These are phyloP conservation scores for Pythium aristosporum DNA, from an alignment of 352 stramenopile genomes.

Conservation along the genomic window DNA sequence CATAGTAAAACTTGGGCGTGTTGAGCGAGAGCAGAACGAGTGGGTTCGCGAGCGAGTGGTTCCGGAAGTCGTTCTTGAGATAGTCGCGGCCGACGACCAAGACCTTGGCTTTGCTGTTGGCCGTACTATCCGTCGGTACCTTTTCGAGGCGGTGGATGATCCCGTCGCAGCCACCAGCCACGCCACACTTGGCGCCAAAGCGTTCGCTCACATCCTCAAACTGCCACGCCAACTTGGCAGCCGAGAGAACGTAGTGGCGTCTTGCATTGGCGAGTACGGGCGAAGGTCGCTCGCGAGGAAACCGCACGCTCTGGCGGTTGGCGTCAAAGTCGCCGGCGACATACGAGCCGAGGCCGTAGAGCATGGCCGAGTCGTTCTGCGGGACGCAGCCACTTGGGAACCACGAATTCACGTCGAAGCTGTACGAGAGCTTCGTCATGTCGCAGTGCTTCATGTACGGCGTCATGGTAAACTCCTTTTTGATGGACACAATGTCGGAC, in stretches of 20 bases:
- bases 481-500: background rate
- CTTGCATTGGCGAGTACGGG: slow-evolving; percentile 1
- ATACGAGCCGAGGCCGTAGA: slow-evolving; percentile 23
- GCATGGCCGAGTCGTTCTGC: slow-evolving; percentile 9
- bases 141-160: slow-evolving; percentile 6
- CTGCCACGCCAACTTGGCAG: slow-evolving; percentile 11
- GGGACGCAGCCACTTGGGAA: slow-evolving; percentile 10
- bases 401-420: slow-evolving; percentile 6
- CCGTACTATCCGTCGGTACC: background rate
- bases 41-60: background rate
- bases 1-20: slow-evolving; percentile 12
- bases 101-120: background rate
- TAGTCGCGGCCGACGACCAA: slow-evolving; percentile 11
- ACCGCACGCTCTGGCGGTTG: background rate
- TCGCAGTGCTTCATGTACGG: slow-evolving; percentile 20
- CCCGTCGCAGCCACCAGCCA: slow-evolving; percentile 1
- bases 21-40: slow-evolving; percentile 14
- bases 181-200: slow-evolving; percentile 8
- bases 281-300: background rate
- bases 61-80: background rate
- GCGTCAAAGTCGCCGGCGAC: slow-evolving; percentile 11
- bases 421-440: slow-evolving; percentile 11
- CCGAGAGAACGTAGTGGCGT: slow-evolving; percentile 10
- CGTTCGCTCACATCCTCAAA: slow-evolving; percentile 17
- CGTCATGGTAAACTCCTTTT: slow-evolving; percentile 16